Evolutionary conservation across 192 early-diverging fungal species (phyloP).

Genomic region (Kappamyces sp.): DNA sequence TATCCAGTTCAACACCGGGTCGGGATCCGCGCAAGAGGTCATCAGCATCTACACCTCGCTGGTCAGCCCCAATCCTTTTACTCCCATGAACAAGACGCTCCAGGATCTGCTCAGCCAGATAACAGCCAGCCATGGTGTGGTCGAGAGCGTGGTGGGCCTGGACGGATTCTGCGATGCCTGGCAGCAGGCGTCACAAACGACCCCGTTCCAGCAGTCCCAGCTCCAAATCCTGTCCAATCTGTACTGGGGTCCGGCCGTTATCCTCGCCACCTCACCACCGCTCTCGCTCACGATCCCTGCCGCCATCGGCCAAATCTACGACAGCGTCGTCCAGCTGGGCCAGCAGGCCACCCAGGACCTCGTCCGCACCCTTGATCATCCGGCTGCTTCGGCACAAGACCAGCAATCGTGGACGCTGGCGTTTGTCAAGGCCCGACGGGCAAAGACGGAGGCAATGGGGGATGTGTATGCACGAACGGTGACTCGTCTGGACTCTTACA

Average conservation of each 20-base stretch:
- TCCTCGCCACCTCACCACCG: neutral
- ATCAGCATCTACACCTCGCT: neutral
- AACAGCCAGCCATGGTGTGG: neutral
- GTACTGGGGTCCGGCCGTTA: constrained; percentile 17
- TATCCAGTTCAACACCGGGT: constrained; percentile 13
- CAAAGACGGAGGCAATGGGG: neutral
- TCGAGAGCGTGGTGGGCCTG: constrained; percentile 11
- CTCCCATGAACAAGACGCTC: neutral
- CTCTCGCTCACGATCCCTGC: neutral
- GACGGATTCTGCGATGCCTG: constrained; percentile 19
- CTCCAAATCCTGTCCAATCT: constrained; percentile 1
- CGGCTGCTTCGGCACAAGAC: neutral
- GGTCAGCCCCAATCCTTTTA: neutral
- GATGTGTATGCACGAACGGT: constrained; percentile 18
- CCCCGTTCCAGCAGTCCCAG: constrained; percentile 8
- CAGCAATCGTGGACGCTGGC: constrained; percentile 8
- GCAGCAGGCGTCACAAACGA: neutral
- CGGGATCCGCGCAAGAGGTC: constrained; percentile 12
- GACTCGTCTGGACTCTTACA: constrained; percentile 14
- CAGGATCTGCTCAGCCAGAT: neutral
- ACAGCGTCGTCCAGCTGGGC: constrained; percentile 16
- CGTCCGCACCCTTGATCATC: neutral
- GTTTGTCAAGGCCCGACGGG: constrained; percentile 7
- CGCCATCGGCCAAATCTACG: constrained; percentile 16
- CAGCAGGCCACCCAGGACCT: constrained; percentile 4